Conservation (phyloP, 2,329 filamentous ascomycete genomes). For the Penicillium sp. region DNA sequence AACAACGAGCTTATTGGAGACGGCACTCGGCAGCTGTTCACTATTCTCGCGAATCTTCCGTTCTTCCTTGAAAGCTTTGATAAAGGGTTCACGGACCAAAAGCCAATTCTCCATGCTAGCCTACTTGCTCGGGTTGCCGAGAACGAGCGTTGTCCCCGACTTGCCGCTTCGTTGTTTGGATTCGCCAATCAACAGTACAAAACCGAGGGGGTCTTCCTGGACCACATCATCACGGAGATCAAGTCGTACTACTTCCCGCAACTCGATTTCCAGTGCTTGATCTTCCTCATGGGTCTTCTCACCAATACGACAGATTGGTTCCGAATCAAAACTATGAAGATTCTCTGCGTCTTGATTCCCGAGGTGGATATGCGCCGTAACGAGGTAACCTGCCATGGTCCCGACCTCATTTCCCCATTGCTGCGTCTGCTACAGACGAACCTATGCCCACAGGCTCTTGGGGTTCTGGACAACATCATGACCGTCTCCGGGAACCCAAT, state of each 20-base stretch:
- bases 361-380: slow-evolving; percentile 91
- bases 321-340: slow-evolving; percentile 88
- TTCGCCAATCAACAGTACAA: slow-evolving; percentile 70
- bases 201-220: slow-evolving; percentile 72
- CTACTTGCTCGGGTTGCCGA: slow-evolving; percentile 73
- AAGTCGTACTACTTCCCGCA: slow-evolving; percentile 77
- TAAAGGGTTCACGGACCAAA: slow-evolving; percentile 56
- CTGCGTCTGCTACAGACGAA: slow-evolving; percentile 88
- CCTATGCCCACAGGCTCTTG: slow-evolving; percentile 87
- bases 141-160: slow-evolving; percentile 65
- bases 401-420: slow-evolving; percentile 91
- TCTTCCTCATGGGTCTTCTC: slow-evolving; percentile 86
- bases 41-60: slow-evolving; percentile 88
- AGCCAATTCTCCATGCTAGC: slow-evolving; percentile 64
- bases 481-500: slow-evolving; percentile 88
- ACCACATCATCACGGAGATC: slow-evolving; percentile 71
- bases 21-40: slow-evolving; percentile 78
- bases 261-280: slow-evolving; percentile 80
- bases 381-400: slow-evolving; percentile 86
- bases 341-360: slow-evolving; percentile 80
- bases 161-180: slow-evolving; percentile 69
- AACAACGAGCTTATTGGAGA: slow-evolving; percentile 80
- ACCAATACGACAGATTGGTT: slow-evolving; percentile 90
- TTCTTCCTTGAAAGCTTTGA: slow-evolving; percentile 81
- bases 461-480: slow-evolving; percentile 93